These are phyloP conservation scores for Suhomyces sp. DNA, from an alignment of 805 yeast genomes.

Conservation along the genomic window DNA sequence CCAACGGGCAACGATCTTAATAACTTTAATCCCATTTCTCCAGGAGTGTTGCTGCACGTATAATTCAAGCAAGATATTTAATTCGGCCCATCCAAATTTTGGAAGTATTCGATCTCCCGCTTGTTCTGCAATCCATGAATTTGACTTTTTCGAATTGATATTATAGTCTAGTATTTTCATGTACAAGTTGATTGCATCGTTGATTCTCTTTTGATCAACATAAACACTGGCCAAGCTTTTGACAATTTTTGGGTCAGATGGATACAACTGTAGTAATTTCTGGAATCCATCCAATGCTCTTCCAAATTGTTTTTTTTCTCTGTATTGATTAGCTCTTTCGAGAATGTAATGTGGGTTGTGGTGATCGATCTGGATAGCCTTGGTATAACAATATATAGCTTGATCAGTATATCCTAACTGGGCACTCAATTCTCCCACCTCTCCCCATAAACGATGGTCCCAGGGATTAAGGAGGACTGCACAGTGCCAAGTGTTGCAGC, in stretches of 20 bases:
- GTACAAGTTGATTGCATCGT: constrained; percentile 74
- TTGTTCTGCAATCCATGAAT: neutral
- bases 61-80: constrained; percentile 80
- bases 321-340: constrained; percentile 64
- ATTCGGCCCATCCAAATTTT: constrained; percentile 80
- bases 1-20: constrained; percentile 79
- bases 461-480: constrained; percentile 76
- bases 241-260: constrained; percentile 56
- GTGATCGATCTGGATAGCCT: constrained; percentile 50
- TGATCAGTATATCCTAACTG: constrained; percentile 69
- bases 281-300: constrained; percentile 75
- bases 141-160: constrained; percentile 20
- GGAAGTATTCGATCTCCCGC: constrained; percentile 30
- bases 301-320: constrained; percentile 61
- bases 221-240: constrained; percentile 55
- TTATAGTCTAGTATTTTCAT: constrained; percentile 61
- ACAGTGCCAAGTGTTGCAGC: constrained; percentile 77
- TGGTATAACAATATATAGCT: constrained; percentile 74
- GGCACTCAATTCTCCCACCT: constrained; percentile 65
- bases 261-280: constrained; percentile 50
- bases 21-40: constrained; percentile 57
- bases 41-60: constrained; percentile 68
- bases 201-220: constrained; percentile 56
- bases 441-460: constrained; percentile 76
- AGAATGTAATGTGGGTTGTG: constrained; percentile 55